These are phyloP conservation scores for Sonneratia alba DNA, from an alignment of 345 rosid species.

Conservation along the genomic window DNA sequence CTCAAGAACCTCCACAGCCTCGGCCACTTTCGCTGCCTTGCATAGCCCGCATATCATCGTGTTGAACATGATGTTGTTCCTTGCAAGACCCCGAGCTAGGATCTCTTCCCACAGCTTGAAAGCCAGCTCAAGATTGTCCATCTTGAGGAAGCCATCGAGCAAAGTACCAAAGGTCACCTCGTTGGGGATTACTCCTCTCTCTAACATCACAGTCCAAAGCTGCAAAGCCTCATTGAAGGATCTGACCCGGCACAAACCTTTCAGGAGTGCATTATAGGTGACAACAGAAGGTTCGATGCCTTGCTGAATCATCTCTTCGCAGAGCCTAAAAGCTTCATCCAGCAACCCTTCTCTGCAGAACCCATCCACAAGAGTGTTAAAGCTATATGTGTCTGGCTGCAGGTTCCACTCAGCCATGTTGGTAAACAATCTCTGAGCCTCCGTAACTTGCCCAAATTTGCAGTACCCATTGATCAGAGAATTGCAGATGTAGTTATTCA, in stretches of 20 bases:
- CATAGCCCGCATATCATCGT: constrained; percentile 68
- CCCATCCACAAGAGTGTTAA: constrained; percentile 70
- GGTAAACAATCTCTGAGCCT: constrained; percentile 36
- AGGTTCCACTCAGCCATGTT: constrained; percentile 47
- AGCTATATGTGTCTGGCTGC: constrained; percentile 62
- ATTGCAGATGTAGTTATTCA: constrained; percentile 62
- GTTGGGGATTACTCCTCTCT: constrained; percentile 37
- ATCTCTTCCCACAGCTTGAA: constrained; percentile 55
- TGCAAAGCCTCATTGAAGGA: constrained; percentile 44
- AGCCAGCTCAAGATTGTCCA: constrained; percentile 52
- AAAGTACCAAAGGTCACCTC: constrained; percentile 58
- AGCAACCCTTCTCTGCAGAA: constrained; percentile 45
- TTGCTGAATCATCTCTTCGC: constrained; percentile 37
- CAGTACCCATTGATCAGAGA: constrained; percentile 73
- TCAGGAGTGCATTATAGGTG: constrained; percentile 72
- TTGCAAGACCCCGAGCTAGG: constrained; percentile 52
- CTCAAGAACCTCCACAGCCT: constrained; percentile 53
- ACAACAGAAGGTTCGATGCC: constrained; percentile 42
- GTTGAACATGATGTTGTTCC: constrained; percentile 45
- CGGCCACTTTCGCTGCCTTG: constrained; percentile 52
- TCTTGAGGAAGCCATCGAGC: constrained; percentile 62
- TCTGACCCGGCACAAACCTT: constrained; percentile 51
- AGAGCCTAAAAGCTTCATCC: constrained; percentile 51
- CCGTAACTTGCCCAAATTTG: constrained; percentile 39
- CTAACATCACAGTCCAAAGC: constrained; percentile 59